These are phyloP conservation scores for Rhodotorula toruloides DNA, from an alignment of 768 basidiomycete genomes.

Conservation along the genomic window DNA sequence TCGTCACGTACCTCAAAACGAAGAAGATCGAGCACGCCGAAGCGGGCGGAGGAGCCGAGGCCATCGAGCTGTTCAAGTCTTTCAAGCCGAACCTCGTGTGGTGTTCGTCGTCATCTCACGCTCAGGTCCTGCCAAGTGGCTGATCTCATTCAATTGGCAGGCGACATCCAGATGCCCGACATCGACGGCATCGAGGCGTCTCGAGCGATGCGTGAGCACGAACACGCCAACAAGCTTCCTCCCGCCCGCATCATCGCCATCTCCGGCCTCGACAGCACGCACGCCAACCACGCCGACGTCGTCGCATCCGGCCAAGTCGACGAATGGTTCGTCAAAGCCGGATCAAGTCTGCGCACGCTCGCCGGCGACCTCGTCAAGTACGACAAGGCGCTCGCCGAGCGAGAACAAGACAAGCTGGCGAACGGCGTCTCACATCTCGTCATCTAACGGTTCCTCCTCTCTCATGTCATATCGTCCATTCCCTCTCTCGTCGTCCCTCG, in stretches of 20 bases:
- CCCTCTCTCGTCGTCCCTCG: not conserved
- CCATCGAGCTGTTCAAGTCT: slow-evolving; percentile 6
- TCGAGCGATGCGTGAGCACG: not conserved
- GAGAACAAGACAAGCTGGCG: not conserved
- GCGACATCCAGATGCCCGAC: slow-evolving; percentile 5
- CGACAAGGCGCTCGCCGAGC: not conserved
- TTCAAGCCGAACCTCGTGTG: slow-evolving; percentile 1
- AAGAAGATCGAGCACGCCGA: not conserved
- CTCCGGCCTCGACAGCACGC: slow-evolving; percentile 5
- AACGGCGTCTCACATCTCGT: not conserved
- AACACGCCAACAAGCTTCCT: not conserved
- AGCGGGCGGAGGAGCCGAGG: not conserved
- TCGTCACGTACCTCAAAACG: not conserved
- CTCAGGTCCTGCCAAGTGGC: not conserved
- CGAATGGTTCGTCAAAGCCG: slow-evolving; percentile 10
- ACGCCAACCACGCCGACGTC: not conserved
- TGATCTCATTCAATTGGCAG: not conserved
- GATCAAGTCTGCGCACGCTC: not conserved
- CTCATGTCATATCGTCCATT: too few relatives aligned
- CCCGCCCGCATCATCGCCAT: not conserved
- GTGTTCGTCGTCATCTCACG: not conserved
- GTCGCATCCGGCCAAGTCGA: not conserved
- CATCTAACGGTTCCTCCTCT: too few relatives aligned
- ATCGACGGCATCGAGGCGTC: slow-evolving; percentile 3
- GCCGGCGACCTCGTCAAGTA: not conserved